phyloP scores from a whole-genome alignment of 1,139 yeast species.

The Lodderomyces beijingensis region DNA sequence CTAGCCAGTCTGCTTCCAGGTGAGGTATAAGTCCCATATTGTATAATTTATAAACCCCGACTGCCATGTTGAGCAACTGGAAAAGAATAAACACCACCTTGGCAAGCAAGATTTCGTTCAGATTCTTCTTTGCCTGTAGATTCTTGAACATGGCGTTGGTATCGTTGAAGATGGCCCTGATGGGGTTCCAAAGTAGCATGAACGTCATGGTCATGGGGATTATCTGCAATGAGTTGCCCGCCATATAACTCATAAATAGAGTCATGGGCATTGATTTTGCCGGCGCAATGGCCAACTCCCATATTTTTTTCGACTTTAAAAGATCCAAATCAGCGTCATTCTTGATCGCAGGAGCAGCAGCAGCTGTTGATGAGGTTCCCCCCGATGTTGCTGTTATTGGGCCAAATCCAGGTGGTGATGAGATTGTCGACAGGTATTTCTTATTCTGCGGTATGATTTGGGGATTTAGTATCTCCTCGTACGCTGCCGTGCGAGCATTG shows the following conservation, averaged over 20 bases:
- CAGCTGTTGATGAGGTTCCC: not conserved
- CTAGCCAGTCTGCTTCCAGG: conserved; percentile 84
- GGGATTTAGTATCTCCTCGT: conserved; percentile 1
- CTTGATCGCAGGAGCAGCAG: conserved; percentile 3
- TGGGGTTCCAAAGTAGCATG: conserved; percentile 75
- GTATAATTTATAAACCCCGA: conserved; percentile 83
- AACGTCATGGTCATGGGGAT: conserved; percentile 90
- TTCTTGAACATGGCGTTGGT: conserved; percentile 44
- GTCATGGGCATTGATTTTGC: conserved; percentile 89
- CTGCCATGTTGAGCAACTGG: conserved; percentile 60
- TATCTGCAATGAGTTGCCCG: conserved; percentile 85
- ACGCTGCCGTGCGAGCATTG: too few species aligned
- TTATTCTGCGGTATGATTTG: not conserved
- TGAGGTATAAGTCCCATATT: conserved; percentile 91
- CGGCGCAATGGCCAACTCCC: conserved; percentile 84
- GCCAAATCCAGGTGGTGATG: conserved; percentile 15
- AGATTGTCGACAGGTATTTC: not conserved
- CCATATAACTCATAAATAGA: conserved; percentile 84
- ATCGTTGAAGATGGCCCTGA: conserved; percentile 61
- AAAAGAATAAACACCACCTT: conserved; percentile 46
- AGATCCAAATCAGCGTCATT: conserved; percentile 21
- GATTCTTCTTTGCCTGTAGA: conserved; percentile 33
- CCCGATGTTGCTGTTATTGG: conserved; percentile 1
- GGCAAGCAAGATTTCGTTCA: conserved; percentile 37
- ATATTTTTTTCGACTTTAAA: conserved; percentile 61